Conservation (phyloP, 306 rosid species). For the Biancaea sappan region DNA sequence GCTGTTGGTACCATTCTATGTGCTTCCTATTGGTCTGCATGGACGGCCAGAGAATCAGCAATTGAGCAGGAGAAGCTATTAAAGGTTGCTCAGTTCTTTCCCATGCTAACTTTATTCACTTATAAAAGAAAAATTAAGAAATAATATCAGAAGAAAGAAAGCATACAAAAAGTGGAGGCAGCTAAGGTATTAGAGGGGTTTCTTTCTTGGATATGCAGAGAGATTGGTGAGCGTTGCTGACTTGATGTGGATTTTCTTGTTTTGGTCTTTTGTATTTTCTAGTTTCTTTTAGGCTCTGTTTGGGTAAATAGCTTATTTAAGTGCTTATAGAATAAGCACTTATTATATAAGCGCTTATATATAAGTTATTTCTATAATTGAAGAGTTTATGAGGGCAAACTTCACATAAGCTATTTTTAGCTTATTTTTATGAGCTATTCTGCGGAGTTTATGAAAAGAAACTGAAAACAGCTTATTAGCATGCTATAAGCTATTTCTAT, state of each 20-base stretch:
- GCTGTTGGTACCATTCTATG: slow-evolving; percentile 94
- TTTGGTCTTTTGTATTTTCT: background rate
- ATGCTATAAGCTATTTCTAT: too few species aligned
- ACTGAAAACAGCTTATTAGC: too few species aligned
- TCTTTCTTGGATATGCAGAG: background rate
- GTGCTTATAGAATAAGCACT: too few species aligned
- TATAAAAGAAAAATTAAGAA: background rate
- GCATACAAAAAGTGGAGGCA: background rate
- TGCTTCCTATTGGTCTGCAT: slow-evolving; percentile 97
- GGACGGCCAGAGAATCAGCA: slow-evolving; percentile 91
- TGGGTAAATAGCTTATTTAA: too few species aligned
- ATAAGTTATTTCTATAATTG: too few species aligned
- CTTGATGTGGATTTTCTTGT: background rate
- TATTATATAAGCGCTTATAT: too few species aligned
- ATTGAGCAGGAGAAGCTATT: slow-evolving; percentile 85
- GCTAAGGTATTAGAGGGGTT: slow-evolving; percentile 2
- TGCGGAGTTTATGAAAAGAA: too few species aligned
- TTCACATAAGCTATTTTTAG: too few species aligned
- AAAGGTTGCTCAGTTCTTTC: slow-evolving; percentile 57
- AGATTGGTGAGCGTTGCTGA: background rate
- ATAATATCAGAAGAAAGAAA: background rate
- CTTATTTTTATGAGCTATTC: too few species aligned
- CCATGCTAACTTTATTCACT: slow-evolving; percentile 13
- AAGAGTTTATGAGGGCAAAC: too few species aligned
- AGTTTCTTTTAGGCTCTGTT: background rate